Percentiles rank a stretch among this genome's conserved stretches.
Conservation (phyloP, 768 basidiomycete genomes). For the Boletus pseudo-olivaceus region DNA sequence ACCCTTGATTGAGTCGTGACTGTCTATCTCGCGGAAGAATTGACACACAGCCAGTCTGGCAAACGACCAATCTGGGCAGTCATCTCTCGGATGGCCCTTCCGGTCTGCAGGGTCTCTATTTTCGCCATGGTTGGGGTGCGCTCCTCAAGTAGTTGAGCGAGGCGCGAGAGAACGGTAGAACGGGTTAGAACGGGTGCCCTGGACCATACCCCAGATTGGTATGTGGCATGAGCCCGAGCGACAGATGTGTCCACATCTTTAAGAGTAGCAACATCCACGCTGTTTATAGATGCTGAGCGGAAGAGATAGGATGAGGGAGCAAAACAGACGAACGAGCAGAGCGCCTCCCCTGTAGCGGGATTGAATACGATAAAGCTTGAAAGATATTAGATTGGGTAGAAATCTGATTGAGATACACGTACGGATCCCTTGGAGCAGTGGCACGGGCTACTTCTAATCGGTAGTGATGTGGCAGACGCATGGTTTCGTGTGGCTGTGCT, state of each 20-base stretch:
- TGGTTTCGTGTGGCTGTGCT: slow-evolving; percentile 17
- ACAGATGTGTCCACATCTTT: slow-evolving; percentile 53
- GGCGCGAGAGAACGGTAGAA: slow-evolving; percentile 58
- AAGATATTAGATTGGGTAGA: background rate
- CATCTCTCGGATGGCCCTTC: slow-evolving; percentile 83
- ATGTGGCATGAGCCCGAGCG: slow-evolving; percentile 51
- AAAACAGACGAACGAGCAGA: slow-evolving; percentile 56
- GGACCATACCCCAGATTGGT: slow-evolving; percentile 72
- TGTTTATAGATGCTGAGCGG: slow-evolving; percentile 25
- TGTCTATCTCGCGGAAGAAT: background rate
- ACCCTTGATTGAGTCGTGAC: slow-evolving; percentile 1
- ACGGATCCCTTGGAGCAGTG: slow-evolving; percentile 8
- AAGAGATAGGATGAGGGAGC: slow-evolving; percentile 37
- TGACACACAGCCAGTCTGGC: slow-evolving; percentile 81
- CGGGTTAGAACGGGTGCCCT: slow-evolving; percentile 53
- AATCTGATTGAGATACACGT: background rate
- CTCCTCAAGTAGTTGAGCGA: slow-evolving; percentile 61
- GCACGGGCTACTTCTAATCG: background rate
- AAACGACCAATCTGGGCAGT: slow-evolving; percentile 69
- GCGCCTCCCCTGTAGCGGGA: slow-evolving; percentile 61
- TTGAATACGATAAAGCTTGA: slow-evolving; percentile 54
- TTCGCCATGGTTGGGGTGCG: slow-evolving; percentile 56
- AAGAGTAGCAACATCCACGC: slow-evolving; percentile 52
- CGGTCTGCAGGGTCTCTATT: slow-evolving; percentile 74
- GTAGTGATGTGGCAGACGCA: slow-evolving; percentile 12